These are phyloP conservation scores for Cladosporium halotolerans DNA, from an alignment of 2,329 filamentous ascomycete species.

Conservation along the genomic window DNA sequence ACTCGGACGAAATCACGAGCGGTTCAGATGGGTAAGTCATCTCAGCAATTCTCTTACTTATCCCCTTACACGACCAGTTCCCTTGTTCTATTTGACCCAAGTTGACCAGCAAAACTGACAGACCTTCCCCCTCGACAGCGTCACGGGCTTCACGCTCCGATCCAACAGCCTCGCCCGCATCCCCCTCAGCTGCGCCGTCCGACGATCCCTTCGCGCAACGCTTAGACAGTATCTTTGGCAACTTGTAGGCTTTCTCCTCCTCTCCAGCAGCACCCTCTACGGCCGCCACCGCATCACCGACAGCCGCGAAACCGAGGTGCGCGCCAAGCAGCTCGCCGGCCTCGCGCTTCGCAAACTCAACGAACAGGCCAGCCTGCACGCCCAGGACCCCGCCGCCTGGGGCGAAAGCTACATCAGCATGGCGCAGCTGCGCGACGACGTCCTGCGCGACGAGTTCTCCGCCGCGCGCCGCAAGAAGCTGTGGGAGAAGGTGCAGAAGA, in stretches of 20 bases:
- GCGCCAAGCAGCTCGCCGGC: constrained; percentile 76
- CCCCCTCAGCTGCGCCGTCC: constrained; percentile 76
- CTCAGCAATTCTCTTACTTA: constrained; percentile 14
- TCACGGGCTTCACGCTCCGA: constrained; percentile 57
- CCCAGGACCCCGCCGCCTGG: constrained; percentile 53
- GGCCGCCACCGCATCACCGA: constrained; percentile 57
- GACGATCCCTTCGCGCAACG: constrained; percentile 69
- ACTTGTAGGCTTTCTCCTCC: constrained; percentile 60
- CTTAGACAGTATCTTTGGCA: constrained; percentile 82
- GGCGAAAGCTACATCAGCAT: constrained; percentile 78
- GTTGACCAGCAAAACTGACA: constrained; percentile 62
- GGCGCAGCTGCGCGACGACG: constrained; percentile 84
- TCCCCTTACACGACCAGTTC: constrained; percentile 11
- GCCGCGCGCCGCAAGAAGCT: constrained; percentile 69
- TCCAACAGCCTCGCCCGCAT: constrained; percentile 87
- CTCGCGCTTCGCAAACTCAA: constrained; percentile 78
- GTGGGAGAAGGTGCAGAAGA: constrained; percentile 74
- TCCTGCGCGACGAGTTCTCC: constrained; percentile 74
- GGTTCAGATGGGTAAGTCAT: constrained; percentile 53
- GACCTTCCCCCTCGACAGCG: constrained; percentile 63
- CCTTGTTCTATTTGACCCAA: constrained; percentile 11
- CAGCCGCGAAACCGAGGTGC: constrained; percentile 59
- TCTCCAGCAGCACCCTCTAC: constrained; percentile 51
- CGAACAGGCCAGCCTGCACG: constrained; percentile 75
- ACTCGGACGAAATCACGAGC: constrained; percentile 54